phyloP scores from a whole-genome alignment of 2,329 filamentous ascomycete species.

The Aspergillus terreus region DNA sequence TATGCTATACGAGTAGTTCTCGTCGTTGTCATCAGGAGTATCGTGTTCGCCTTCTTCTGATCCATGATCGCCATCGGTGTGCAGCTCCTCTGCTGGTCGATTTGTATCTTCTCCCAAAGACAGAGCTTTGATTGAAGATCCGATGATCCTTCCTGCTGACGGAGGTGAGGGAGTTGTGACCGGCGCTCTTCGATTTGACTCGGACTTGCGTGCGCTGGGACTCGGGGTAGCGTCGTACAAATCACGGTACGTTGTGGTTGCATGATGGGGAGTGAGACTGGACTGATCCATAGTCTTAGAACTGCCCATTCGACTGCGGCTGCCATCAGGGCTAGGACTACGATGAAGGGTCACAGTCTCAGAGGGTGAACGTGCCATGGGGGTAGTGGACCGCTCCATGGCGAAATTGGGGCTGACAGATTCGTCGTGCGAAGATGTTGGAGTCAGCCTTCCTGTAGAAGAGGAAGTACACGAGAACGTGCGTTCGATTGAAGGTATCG shows the following conservation, averaged over 20 bases:
- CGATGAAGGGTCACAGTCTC: not conserved
- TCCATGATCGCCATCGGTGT: not conserved
- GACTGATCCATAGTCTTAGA: not conserved
- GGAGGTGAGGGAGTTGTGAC: not conserved
- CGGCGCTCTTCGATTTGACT: not conserved
- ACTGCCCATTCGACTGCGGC: not conserved
- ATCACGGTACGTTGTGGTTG: constrained; percentile 8
- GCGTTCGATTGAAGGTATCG: not conserved
- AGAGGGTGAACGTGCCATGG: not conserved
- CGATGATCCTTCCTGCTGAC: too few species aligned
- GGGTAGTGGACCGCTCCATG: not conserved
- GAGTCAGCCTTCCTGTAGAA: not conserved
- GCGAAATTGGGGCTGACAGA: not conserved
- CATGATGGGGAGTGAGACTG: not conserved
- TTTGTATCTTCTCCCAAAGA: too few species aligned
- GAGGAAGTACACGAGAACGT: not conserved
- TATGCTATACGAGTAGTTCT: constrained; percentile 4
- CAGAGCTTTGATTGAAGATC: too few species aligned
- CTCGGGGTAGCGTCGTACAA: constrained; percentile 8
- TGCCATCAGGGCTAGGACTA: not conserved
- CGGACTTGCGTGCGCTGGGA: not conserved
- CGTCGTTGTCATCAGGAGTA: not conserved
- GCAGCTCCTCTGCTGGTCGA: too few species aligned
- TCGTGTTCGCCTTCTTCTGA: not conserved
- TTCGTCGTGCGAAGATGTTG: not conserved